A percentile compares a stretch with the other conserved stretches of the same genome.
Evolutionary conservation across 73 alveolate genomes (phyloP).

Genomic region (Paraurostyla sp.): DNA sequence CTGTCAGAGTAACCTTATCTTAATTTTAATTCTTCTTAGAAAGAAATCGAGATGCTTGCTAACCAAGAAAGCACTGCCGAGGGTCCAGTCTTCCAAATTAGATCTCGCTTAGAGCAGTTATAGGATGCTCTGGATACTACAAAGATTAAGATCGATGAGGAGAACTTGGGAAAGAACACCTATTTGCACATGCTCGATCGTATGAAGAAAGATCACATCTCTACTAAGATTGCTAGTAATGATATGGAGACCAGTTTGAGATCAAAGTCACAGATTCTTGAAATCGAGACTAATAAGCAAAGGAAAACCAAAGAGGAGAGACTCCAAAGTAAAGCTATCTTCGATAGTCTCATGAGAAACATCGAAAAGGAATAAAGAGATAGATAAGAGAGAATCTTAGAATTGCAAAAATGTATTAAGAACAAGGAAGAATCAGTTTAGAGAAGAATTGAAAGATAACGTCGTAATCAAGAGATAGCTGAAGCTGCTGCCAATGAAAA

Average conservation of each 20-base stretch:
- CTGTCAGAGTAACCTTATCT: neutral
- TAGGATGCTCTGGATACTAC: conserved; percentile 71
- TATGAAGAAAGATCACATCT: conserved; percentile 82
- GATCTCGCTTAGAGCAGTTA: conserved; percentile 58
- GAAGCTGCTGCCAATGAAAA: conserved; percentile 87
- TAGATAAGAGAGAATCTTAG: conserved; percentile 59
- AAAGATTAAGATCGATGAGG: conserved; percentile 77
- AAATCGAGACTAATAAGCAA: conserved; percentile 48
- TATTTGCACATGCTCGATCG: conserved; percentile 84
- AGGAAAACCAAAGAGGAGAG: conserved; percentile 72
- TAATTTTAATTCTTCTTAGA: neutral
- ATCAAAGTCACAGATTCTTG: conserved; percentile 43
- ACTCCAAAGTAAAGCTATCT: conserved; percentile 70
- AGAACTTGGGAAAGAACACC: conserved; percentile 68
- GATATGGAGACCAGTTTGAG: conserved; percentile 68
- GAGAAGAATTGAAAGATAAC: conserved; percentile 67
- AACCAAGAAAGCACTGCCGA: conserved; percentile 60
- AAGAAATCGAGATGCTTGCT: conserved; percentile 65
- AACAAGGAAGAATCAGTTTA: conserved; percentile 70
- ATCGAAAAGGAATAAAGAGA: conserved; percentile 72
- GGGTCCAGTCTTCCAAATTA: conserved; percentile 28
- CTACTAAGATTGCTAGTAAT: conserved; percentile 58
- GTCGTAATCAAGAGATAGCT: conserved; percentile 77
- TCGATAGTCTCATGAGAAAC: conserved; percentile 66
- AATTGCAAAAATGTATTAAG: conserved; percentile 59